A percentile compares a stretch with the other conserved stretches of the same genome.
These are phyloP conservation scores for Lupinus albus DNA, from an alignment of 306 rosid species.

Conservation along the genomic window DNA sequence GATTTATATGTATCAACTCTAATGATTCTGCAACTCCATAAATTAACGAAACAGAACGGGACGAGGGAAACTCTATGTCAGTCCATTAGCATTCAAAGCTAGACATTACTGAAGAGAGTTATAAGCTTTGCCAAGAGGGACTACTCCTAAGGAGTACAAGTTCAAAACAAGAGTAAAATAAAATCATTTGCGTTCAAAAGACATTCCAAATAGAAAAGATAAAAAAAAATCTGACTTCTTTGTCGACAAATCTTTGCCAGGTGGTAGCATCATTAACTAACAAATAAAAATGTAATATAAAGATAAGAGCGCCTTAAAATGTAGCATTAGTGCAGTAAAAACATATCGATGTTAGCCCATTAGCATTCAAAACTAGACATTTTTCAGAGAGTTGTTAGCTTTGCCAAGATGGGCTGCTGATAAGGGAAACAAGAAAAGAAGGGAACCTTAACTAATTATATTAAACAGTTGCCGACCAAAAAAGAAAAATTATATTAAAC, in stretches of 20 bases:
- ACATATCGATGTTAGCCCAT: conserved; percentile 44
- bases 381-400: conserved; percentile 40
- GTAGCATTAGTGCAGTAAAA: no score
- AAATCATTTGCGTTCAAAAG: not conserved
- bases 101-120: conserved; percentile 46
- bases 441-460: not conserved
- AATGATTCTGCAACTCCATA: conserved; percentile 49
- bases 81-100: conserved; percentile 73
- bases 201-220: not conserved
- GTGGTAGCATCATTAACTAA: no score
- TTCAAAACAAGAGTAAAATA: not conserved
- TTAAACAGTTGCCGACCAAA: no score
- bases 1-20: conserved; percentile 49
- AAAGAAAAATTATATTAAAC: no score
- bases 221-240: not conserved
- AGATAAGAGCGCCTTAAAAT: no score
- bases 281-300: no score
- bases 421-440: not conserved
- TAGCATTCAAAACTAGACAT: conserved; percentile 76
- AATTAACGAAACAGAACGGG: conserved; percentile 40
- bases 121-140: conserved; percentile 77
- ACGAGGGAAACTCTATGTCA: conserved; percentile 37
- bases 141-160: no score
- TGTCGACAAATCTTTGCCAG: no score
- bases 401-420: conserved; percentile 69